These are phyloP conservation scores for Sarcodon aspratus DNA, from an alignment of 768 basidiomycete genomes.

Conservation along the genomic window DNA sequence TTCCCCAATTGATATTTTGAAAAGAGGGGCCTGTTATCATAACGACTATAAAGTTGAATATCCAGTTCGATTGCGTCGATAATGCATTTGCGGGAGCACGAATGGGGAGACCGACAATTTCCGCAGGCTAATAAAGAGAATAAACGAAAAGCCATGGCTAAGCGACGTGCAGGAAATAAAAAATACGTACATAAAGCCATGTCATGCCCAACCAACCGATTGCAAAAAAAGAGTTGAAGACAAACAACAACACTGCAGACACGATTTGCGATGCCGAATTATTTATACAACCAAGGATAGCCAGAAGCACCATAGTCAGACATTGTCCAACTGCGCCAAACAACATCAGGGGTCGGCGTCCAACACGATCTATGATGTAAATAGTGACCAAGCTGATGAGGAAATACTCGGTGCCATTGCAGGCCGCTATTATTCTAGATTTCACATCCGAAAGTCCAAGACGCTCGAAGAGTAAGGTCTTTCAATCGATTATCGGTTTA, in stretches of 20 bases:
- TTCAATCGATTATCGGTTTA: too few relatives aligned
- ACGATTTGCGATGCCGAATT: conserved; percentile 35
- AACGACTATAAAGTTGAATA: neutral
- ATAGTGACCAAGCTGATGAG: conserved; percentile 65
- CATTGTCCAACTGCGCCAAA: conserved; percentile 54
- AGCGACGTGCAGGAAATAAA: too few relatives aligned
- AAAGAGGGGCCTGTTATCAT: conserved; percentile 4
- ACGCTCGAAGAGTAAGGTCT: conserved; percentile 31
- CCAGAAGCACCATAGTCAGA: conserved; percentile 47
- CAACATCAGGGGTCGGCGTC: conserved; percentile 62
- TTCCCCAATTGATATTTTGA: conserved; percentile 29
- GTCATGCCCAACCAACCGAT: conserved; percentile 65
- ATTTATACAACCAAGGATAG: conserved; percentile 41
- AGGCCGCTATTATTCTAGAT: conserved; percentile 51
- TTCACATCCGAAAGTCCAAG: conserved; percentile 48
- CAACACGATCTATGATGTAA: conserved; percentile 59
- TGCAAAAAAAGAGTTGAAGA: conserved; percentile 66
- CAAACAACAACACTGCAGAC: conserved; percentile 46
- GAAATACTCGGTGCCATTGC: conserved; percentile 64
- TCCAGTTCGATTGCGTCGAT: neutral
- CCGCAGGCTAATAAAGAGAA: neutral
- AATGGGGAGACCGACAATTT: neutral
- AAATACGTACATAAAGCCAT: conserved; percentile 51
- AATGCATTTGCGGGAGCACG: neutral
- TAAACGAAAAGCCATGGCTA: too few relatives aligned